Evolutionary conservation across 2,329 filamentous ascomycete species (phyloP), one percentile per base, ranked within the genome.

Genomic region (Fusarium nanum): DNA sequence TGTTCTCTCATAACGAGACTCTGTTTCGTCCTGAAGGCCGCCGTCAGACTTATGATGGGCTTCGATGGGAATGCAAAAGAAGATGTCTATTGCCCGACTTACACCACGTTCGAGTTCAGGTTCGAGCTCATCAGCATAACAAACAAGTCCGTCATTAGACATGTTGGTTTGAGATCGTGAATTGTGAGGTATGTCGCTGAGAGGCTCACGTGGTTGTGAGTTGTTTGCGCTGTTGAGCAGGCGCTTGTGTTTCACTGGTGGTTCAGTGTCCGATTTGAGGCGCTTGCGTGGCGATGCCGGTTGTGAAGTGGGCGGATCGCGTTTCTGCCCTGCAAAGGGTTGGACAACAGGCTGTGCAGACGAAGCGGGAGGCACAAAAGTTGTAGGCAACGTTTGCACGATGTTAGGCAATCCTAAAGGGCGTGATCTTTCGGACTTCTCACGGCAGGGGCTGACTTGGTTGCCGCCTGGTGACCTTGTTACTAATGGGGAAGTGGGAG

Each of bases 181-280:
- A 48, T 77, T 75, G 56, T 74, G 56, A 56, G 76, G 56, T 44
- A 77, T 70, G 13, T 73, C 56, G 18, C 53, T 56, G 3, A 78
- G 56, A 12, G 76, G 71, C 37, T 46, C 59, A 7, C 74, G 77
- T 11, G 30, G 30, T 50, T 64, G 56, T 5, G 54, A 56, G 25
- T 27, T 25, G 16, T 9, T 50, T 22, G 22, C 32, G 10, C 7
- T 20, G 7, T 56, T 20, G 14, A 23, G 32, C 5, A n/a, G n/a
- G n/a, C 44, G 42, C 45, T 47, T 30, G 30, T 32, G 42, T 47
- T 53, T 56, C 56, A 48, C 22, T 25, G n/a, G 28, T 30, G 48
- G 12, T 47, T 50, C 27, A n/a, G 32, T 61, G 18, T 54, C 37
- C 12, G 45, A 27, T 20, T 53, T 74, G 9, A 41, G 68, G 32